Base-by-base conservation (phyloP, 164 flowering plant species). In the Hamamelis virginiana region DNA sequence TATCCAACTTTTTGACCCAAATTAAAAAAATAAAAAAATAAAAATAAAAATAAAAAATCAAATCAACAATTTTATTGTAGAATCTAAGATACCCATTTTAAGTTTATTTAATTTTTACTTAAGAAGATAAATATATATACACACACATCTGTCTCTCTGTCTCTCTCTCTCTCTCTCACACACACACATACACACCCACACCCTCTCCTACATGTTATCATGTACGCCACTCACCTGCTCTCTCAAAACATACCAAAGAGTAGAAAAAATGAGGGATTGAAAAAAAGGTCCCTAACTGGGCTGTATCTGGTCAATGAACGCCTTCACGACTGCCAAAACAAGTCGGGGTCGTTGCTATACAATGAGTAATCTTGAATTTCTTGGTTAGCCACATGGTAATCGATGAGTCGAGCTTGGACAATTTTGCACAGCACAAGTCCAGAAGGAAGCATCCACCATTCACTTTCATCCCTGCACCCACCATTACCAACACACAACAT, bases 361-460 rank as follows among this genome's bases (percentile, higher is more conserved):
- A 87, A 67, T 4, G 90, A 78, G 57, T 63, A 80, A 65, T 87
- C 91, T 74, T 81, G 87, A 59, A 87, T 80, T 74, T 87, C 91
- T 68, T 70, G 88, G 74, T 87, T 87, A 41, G 89, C 89, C 23
- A 86, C 81, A 70, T 87, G 91, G 62, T 65, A 80, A 69, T 84
- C 74, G 51, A 87, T 77, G 6, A 87, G 78, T 19, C 82, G 84
- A 5, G 89, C 79, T 69, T 87, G 90, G 44, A 83, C 16, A 8
- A 83, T 66, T 80, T 87, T 83, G 76, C 83, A 83, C 21, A 72
- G 59, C n/a, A 83, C 9, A 44, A 87, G 72, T 50, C 85, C 88
- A 68, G 75, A 64, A 59, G 91, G 87, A 62, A 87, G 82, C 82
- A 86, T 66, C 91, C 91, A 87, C 89, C 89, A 87, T 60, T 82